Conservation (phyloP, 768 basidiomycete genomes). For the Tricholoma flavovirens region DNA sequence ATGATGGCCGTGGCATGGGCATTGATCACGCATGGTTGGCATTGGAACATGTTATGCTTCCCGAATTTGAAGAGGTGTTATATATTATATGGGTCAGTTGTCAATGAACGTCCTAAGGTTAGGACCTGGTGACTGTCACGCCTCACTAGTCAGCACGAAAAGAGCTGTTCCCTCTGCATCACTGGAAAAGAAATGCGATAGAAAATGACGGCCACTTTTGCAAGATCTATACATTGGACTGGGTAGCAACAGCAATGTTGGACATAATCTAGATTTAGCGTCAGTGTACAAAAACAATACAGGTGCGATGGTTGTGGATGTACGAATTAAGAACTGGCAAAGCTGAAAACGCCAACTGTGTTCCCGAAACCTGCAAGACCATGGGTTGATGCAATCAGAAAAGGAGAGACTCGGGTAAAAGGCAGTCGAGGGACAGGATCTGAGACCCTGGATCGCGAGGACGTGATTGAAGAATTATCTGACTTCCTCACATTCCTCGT, state of each 20-base stretch:
- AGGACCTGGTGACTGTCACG: not conserved
- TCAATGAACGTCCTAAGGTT: not conserved
- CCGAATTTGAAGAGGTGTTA: not conserved
- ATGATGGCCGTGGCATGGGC: not conserved
- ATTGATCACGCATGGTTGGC: not conserved
- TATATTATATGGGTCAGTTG: not conserved
- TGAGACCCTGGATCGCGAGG: constrained; percentile 16
- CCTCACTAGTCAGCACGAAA: not conserved
- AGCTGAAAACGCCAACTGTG: constrained; percentile 58
- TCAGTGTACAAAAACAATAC: not conserved
- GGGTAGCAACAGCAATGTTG: not conserved
- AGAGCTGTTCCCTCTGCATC: not conserved
- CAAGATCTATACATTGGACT: not conserved
- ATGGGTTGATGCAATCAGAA: constrained; percentile 42
- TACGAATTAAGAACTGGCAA: constrained; percentile 14
- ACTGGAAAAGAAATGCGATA: not conserved
- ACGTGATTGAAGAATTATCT: constrained; percentile 16
- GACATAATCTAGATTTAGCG: not conserved
- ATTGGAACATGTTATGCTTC: not conserved
- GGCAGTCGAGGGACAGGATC: constrained; percentile 53
- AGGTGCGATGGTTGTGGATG: not conserved
- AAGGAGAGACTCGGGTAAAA: constrained; percentile 72
- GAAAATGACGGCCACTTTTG: not conserved
- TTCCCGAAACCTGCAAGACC: constrained; percentile 76
- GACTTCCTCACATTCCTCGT: constrained; percentile 15